Base-by-base conservation (phyloP, 2,329 filamentous ascomycete genomes). In the Aspergillus eucalypticola region DNA sequence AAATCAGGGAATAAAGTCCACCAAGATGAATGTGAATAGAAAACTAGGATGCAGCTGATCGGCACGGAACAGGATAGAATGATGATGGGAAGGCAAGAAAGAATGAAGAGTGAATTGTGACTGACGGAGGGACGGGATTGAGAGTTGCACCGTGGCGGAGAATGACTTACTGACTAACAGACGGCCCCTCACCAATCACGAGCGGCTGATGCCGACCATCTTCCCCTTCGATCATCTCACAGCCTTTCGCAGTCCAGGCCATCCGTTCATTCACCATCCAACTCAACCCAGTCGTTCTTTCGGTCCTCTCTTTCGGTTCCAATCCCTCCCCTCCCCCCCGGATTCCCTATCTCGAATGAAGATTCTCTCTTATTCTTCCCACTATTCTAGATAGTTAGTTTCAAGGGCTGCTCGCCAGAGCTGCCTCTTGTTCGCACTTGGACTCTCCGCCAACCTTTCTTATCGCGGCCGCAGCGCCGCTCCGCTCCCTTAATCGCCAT, bases 401-500 rank as follows among this genome's bases (percentile, higher is more conserved):
- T n/a, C 25, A 19, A 48, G 42, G 13, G 21, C 32, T 56, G 21
- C 27, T 29, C 32, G 17, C 5, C 46, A 44, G 41, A 25, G 27
- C 52, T 49, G 21, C 32, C 32, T 35, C 32, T 35, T 35, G 32
- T 35, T 35, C 25, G 39, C 53, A 27, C 23, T 44, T 52, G 29
- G 41, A 3, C 38, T 39, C 58, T 38, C 38, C 49, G 44, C 44
- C 19, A 15, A 39, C 54, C 21, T 54, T 52, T 39, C 32, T 44
- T 42, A 55, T 46, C 53, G 53, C 53, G 54, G 55, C 56, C 48
- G 38, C 51, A 50, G 55, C 49, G 59, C 41, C 54, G 60, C 56
- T 60, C 35, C 56, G 48, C 50, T 68, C 63, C 64, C 66, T 50
- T 29, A 66, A 63, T 66, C 69, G 73, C 73, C 81, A 87, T 80